Percentiles rank a stretch among this genome's conserved stretches.
Conservation (phyloP, 768 basidiomycete species). For the Tylopilus felleus region DNA sequence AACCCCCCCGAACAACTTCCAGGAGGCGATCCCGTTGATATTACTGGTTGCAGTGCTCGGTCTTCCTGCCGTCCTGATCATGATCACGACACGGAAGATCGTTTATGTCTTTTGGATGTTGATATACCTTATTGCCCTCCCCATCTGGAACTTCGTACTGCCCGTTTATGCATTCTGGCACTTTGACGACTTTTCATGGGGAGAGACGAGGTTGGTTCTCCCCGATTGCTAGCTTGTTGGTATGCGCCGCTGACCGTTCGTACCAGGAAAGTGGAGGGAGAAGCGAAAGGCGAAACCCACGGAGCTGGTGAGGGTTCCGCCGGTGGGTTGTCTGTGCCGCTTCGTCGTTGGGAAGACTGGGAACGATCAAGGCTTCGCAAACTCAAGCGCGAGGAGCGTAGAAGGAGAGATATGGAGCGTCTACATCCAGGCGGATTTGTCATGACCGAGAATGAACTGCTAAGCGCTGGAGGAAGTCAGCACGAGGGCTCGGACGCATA, state of each 20-base stretch:
- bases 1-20: slow-evolving; percentile 77
- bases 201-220: slow-evolving; percentile 81
- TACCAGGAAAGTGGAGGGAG: slow-evolving; percentile 90
- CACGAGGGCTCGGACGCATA: slow-evolving; percentile 79
- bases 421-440: slow-evolving; percentile 66
- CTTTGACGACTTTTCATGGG: slow-evolving; percentile 99
- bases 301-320: slow-evolving; percentile 55
- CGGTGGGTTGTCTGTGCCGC: slow-evolving; percentile 65
- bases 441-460: slow-evolving; percentile 58
- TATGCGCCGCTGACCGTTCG: slow-evolving; percentile 9
- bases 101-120: slow-evolving; percentile 99
- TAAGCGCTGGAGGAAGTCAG: slow-evolving; percentile 56
- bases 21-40: slow-evolving; percentile 91
- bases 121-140: slow-evolving; percentile 87
- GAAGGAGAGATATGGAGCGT: slow-evolving; percentile 79
- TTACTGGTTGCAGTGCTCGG: slow-evolving; percentile 89
- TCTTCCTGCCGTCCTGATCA: slow-evolving; percentile 86
- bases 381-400: slow-evolving; percentile 78
- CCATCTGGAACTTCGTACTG: slow-evolving; percentile 93
- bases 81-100: slow-evolving; percentile 92
- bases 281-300: slow-evolving; percentile 76
- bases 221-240: neutral
- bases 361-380: slow-evolving; percentile 93
- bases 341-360: slow-evolving; percentile 99
- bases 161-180: slow-evolving; percentile 99